Evolutionary conservation across 139 green algal genomes (phyloP).

Genomic region (Chlamydomonas sp.): DNA sequence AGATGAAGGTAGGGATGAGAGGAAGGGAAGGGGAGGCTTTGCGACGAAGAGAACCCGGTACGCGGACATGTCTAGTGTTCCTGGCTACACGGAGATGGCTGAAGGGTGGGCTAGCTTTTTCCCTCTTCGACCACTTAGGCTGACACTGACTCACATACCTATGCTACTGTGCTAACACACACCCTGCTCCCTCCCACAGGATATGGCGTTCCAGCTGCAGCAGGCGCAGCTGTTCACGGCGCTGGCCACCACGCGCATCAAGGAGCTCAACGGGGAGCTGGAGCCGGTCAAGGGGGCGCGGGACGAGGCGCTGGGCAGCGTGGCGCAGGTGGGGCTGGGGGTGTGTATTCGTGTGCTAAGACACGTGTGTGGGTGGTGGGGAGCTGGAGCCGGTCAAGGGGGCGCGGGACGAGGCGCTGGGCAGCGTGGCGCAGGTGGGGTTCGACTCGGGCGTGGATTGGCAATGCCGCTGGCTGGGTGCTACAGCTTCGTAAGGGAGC

Average conservation of each 20-base stretch:
- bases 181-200: background rate
- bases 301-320: background rate
- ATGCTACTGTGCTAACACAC: background rate
- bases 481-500: no score
- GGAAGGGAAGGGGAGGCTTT: no score
- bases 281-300: conserved; percentile 28
- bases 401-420: conserved; percentile 1
- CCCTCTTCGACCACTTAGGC: no score
- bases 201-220: conserved; percentile 9
- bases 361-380: background rate
- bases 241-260: conserved; percentile 44
- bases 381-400: conserved; percentile 44
- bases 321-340: background rate
- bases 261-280: conserved; percentile 44
- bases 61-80: no score
- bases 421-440: conserved; percentile 7
- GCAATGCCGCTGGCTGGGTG: no score
- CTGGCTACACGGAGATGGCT: no score
- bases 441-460: background rate
- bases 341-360: no score
- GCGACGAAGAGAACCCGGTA: no score
- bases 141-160: background rate
- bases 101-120: no score
- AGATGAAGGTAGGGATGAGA: conserved; percentile 29
- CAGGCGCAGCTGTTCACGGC: conserved; percentile 45